phyloP scores from a whole-genome alignment of 768 basidiomycete genomes.

The Lyophyllum decastes region DNA sequence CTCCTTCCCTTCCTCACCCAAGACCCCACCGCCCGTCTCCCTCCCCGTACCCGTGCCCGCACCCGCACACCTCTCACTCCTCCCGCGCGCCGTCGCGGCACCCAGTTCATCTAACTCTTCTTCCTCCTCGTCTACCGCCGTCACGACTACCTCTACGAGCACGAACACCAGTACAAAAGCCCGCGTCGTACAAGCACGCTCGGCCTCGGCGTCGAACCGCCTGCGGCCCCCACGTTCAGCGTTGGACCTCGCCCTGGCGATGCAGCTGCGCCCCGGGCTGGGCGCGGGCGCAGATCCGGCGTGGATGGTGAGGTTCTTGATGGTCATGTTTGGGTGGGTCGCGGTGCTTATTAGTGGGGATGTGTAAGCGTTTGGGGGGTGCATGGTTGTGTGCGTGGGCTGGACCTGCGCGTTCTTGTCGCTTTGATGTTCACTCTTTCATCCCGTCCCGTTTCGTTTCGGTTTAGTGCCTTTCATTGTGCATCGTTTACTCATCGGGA shows the following conservation, averaged over 20 bases:
- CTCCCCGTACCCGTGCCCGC: not conserved
- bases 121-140: not conserved
- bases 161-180: not conserved
- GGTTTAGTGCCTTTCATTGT: too few species aligned
- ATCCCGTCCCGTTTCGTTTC: not conserved
- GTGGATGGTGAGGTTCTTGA: conserved; percentile 79
- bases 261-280: conserved; percentile 75
- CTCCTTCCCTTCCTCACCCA: conserved; percentile 15
- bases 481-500: not conserved
- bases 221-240: conserved; percentile 37
- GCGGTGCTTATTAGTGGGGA: conserved; percentile 47
- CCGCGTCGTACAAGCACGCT: too few species aligned
- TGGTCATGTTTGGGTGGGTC: conserved; percentile 81
- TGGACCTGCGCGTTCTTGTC: not conserved
- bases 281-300: conserved; percentile 73
- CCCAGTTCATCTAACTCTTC: conserved; percentile 7
- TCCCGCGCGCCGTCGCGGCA: not conserved
- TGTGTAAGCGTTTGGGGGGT: not conserved
- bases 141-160: not conserved
- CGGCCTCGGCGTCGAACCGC: too few species aligned
- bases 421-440: not conserved
- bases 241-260: conserved; percentile 71
- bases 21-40: not conserved
- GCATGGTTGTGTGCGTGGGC: not conserved
- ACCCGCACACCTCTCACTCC: conserved; percentile 1